A percentile compares a stretch with the other conserved stretches of the same genome.
Evolutionary conservation across 1,284 basidiomycete genomes (phyloP).

Genomic region (Leucoagaricus sp.): DNA sequence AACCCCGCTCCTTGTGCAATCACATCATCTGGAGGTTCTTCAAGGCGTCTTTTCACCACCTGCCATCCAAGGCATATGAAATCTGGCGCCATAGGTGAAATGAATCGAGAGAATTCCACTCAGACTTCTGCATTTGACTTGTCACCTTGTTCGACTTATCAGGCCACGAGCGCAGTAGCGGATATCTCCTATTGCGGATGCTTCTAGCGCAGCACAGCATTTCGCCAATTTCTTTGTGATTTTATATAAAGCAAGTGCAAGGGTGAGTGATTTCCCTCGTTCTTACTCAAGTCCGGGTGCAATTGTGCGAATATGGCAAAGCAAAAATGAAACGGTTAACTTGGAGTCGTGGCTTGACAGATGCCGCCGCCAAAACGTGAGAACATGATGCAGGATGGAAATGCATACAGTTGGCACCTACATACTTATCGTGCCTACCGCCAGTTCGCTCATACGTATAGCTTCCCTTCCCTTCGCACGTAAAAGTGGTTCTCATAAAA

Average conservation of each 20-base stretch:
- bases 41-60: not conserved
- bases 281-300: constrained; percentile 8
- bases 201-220: constrained; percentile 3
- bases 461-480: constrained; percentile 4
- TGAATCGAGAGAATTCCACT: not conserved
- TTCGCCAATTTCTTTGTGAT: constrained; percentile 1
- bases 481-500: constrained; percentile 5
- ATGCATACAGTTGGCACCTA: not conserved
- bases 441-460: constrained; percentile 6
- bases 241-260: constrained; percentile 4
- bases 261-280: not conserved
- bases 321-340: constrained; percentile 4
- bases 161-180: not conserved
- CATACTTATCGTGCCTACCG: not conserved
- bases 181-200: not conserved
- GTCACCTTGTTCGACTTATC: not conserved
- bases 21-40: not conserved
- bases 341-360: constrained; percentile 6
- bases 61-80: not conserved
- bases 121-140: not conserved
- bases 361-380: constrained; percentile 12
- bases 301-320: not conserved
- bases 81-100: not conserved
- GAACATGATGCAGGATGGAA: not conserved
- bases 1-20: not conserved